A percentile compares a stretch with the other conserved stretches of the same genome.
These are phyloP conservation scores for Epichloe gansuensis DNA, from an alignment of 2,329 filamentous ascomycete species.

Conservation along the genomic window DNA sequence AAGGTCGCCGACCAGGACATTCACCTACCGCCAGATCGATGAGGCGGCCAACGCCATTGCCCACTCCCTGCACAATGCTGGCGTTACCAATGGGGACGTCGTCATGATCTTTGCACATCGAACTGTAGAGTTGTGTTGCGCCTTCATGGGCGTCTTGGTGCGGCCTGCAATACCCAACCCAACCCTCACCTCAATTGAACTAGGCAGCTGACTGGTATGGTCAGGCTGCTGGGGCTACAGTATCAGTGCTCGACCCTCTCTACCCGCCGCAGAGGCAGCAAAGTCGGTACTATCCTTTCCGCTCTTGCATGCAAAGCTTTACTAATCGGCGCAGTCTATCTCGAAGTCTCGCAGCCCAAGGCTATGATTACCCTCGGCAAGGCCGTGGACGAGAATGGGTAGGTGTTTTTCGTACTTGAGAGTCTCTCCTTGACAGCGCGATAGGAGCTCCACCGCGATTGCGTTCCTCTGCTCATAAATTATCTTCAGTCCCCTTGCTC, in stretches of 20 bases:
- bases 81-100: slow-evolving; percentile 67
- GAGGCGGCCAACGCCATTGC: slow-evolving; percentile 72
- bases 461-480: too few species aligned
- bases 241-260: slow-evolving; percentile 58
- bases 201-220: slow-evolving; percentile 1
- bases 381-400: slow-evolving; percentile 36
- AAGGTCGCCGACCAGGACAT: slow-evolving; percentile 41
- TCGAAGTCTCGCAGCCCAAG: slow-evolving; percentile 65
- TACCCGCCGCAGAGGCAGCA: slow-evolving; percentile 20
- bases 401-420: too few species aligned
- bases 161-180: not conserved
- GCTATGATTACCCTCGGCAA: slow-evolving; percentile 56
- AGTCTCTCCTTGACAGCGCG: too few species aligned
- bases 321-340: slow-evolving; percentile 37
- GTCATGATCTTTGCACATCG: slow-evolving; percentile 88
- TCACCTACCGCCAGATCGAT: slow-evolving; percentile 77
- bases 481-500: slow-evolving; percentile 31
- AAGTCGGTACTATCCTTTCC: not conserved
- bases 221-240: slow-evolving; percentile 44
- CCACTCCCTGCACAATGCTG: slow-evolving; percentile 62
- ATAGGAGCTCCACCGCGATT: too few species aligned
- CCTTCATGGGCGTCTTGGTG: slow-evolving; percentile 61
- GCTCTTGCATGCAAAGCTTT: not conserved
- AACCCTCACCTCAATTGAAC: not conserved
- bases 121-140: slow-evolving; percentile 49